Conservation (phyloP, 2,329 filamentous ascomycete genomes). For the Fusarium abutilonis region DNA sequence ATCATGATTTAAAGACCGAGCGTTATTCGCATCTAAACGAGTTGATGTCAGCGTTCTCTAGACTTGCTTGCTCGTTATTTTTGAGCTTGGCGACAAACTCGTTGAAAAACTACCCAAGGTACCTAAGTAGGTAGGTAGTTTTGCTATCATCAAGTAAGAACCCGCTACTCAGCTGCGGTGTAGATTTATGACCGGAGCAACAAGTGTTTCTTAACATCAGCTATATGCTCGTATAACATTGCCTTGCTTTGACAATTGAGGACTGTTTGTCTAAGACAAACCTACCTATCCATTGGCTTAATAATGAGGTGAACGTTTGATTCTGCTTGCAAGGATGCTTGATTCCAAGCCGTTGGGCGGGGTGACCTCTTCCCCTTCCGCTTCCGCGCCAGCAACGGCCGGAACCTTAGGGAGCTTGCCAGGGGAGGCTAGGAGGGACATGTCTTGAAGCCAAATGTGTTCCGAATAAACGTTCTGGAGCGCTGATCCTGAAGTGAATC, state of each 20-base stretch:
- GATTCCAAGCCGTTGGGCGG: slow-evolving; percentile 12
- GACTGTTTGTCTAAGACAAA: not conserved
- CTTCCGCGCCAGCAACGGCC: slow-evolving; percentile 8
- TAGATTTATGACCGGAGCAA: too few relatives aligned
- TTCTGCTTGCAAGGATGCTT: slow-evolving; percentile 4
- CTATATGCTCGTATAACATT: not conserved
- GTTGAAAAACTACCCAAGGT: not conserved
- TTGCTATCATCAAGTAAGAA: not conserved
- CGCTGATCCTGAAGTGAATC: slow-evolving; percentile 1
- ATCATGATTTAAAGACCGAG: too few relatives aligned
- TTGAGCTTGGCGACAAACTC: too few relatives aligned
- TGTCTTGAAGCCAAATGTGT: slow-evolving; percentile 1
- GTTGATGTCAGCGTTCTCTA: too few relatives aligned
- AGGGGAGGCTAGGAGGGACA: slow-evolving; percentile 3
- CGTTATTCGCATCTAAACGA: too few relatives aligned
- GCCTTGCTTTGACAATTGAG: not conserved
- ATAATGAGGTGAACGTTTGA: not conserved
- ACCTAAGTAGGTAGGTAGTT: not conserved
- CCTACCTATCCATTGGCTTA: not conserved
- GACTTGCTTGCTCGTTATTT: too few relatives aligned
- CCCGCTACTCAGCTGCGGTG: too few relatives aligned
- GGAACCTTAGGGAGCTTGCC: slow-evolving; percentile 4
- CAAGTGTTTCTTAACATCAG: not conserved
- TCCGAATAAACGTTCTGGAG: not conserved
- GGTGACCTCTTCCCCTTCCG: not conserved